Conservation (phyloP, 2,329 filamentous ascomycete species). For the Ascochyta pisi region DNA sequence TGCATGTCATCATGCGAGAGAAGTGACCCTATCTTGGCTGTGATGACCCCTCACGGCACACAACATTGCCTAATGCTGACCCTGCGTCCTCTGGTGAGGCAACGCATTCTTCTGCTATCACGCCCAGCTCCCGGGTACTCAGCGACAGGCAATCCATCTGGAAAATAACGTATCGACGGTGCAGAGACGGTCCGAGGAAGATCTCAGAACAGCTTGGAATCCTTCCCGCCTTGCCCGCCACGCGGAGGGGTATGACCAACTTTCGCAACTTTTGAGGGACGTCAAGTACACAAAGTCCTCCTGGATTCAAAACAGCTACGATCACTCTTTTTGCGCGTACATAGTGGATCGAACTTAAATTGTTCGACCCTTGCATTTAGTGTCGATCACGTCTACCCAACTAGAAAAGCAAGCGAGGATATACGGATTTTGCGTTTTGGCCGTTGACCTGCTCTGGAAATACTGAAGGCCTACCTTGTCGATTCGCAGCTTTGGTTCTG, state of each 20-base stretch:
- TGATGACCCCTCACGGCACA: constrained; percentile 14
- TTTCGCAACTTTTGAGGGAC: constrained; percentile 4
- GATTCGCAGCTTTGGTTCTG: not conserved
- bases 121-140: not conserved
- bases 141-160: not conserved
- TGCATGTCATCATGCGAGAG: constrained; percentile 27
- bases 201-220: constrained; percentile 17
- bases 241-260: constrained; percentile 18
- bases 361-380: constrained; percentile 3
- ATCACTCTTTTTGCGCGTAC: not conserved
- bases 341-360: not conserved
- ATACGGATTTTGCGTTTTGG: not conserved
- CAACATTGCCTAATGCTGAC: constrained; percentile 1
- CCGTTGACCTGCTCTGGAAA: not conserved
- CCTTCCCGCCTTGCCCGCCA: constrained; percentile 17
- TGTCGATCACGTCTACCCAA: constrained; percentile 4
- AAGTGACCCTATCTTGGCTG: constrained; percentile 10
- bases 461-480: not conserved
- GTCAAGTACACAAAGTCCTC: not conserved
- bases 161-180: not conserved
- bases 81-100: constrained; percentile 8
- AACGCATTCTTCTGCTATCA: constrained; percentile 8
- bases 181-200: constrained; percentile 17
- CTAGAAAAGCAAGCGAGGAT: not conserved
- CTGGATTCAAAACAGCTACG: not conserved